Base-by-base conservation (phyloP, 306 rosid species). In the Citrullus mucosospermus region DNA sequence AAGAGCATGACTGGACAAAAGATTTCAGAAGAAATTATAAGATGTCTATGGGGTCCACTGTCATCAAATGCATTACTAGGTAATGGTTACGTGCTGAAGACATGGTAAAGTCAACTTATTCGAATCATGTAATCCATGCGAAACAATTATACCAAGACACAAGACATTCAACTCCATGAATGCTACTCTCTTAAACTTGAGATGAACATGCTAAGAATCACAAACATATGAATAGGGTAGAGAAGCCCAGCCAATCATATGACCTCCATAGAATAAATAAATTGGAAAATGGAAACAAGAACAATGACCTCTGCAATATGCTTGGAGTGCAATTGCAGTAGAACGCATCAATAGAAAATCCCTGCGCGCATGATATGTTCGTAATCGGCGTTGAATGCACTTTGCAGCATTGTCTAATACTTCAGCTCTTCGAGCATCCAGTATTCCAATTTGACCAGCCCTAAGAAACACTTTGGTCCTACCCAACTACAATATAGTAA, bases 371-470 rank as follows among this genome's bases (percentile, higher is more conserved):
- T 89, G 81, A 80, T 83, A 91, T 80, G 97, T 91, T 78, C 79
- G 89, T 82, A 95, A 46, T 41, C 81, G 89, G 34, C 89, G 80
- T 81, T 95, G 99, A 76, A 95, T 85, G 67, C 85, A 76, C 85
- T 85, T 95, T 51, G 90, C 92, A 87, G 99, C 93, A 81, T 83
- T 86, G 82, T 95, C 99, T 85, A 95, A 85, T 82, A 95, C 95
- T 83, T 88, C 97, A 66, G 97, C 85, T 8, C 99, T 91, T 66
- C 81, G 88, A 69, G 91, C 88, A 82, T 95, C 99, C 81, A 95
- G 89, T 85, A 89, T 82, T 58, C 97, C 99, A 85, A 95, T 95
- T 87, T 95, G 97, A 76, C 99, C 99, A 71, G 96, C 97, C 86
- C 99, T 87, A 74, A 95, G 97, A 87, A 95, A 92, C 61, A 95